Conservation (phyloP, 2,329 filamentous ascomycete genomes). For the Aspergillus sp. region DNA sequence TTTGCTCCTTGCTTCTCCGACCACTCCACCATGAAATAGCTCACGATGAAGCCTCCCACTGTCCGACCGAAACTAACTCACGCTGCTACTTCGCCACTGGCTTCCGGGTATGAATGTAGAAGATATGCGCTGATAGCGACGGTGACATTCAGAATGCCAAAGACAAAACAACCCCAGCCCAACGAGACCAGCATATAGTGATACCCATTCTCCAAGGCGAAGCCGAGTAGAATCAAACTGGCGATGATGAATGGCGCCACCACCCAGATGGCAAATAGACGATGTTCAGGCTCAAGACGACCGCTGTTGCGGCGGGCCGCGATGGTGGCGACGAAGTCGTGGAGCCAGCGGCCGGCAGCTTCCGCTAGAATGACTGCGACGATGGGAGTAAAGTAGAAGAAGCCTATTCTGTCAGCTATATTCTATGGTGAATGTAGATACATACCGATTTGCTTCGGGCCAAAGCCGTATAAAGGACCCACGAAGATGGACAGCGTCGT, state of each 20-base stretch:
- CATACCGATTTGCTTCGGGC: conserved; percentile 46
- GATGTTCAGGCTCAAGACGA: conserved; percentile 54
- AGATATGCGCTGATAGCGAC: conserved; percentile 50
- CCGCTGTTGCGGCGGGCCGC: conserved; percentile 46
- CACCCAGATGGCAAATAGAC: conserved; percentile 47
- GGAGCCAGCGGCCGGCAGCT: conserved; percentile 51
- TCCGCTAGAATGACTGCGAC: conserved; percentile 53
- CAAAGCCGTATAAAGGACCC: conserved; percentile 48
- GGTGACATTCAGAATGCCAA: conserved; percentile 53
- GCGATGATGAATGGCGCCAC: conserved; percentile 46
- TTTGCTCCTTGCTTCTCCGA: conserved; percentile 40
- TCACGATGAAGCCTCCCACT: conserved; percentile 48
- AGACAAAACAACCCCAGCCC: conserved; percentile 52
- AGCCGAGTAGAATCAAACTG: conserved; percentile 50
- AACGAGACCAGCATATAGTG: conserved; percentile 50
- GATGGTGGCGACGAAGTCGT: conserved; percentile 46
- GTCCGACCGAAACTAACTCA: conserved; percentile 50
- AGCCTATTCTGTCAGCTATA: conserved; percentile 22
- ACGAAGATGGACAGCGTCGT: conserved; percentile 53
- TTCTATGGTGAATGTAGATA: background rate
- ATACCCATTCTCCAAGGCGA: conserved; percentile 46
- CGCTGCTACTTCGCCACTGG: conserved; percentile 49
- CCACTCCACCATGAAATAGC: conserved; percentile 52
- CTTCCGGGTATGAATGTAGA: conserved; percentile 53
- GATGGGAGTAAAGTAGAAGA: conserved; percentile 57